Conservation (phyloP, 441 rosid species). For the Manihot esculenta region DNA sequence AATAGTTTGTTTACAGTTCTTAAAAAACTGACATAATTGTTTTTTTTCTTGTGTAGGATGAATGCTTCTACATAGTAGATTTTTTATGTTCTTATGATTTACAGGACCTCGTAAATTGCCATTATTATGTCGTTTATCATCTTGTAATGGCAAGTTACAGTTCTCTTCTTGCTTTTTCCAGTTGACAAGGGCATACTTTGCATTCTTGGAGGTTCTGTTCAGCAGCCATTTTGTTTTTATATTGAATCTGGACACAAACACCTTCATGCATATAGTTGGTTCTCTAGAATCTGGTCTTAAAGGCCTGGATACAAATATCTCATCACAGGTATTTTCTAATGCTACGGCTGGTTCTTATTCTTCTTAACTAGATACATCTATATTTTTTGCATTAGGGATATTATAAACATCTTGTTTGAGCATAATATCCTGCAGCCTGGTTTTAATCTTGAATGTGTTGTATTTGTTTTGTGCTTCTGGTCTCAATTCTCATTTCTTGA, state of each 20-base stretch:
- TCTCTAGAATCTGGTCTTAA: slow-evolving; percentile 99
- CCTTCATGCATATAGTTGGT: slow-evolving; percentile 91
- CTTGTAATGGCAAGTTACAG: background rate
- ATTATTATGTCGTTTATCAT: background rate
- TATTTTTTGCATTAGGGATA: background rate
- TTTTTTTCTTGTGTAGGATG: background rate
- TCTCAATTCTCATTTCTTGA: slow-evolving; percentile 7
- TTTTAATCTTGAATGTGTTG: background rate
- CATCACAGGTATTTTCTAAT: slow-evolving; percentile 72
- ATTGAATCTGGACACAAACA: slow-evolving; percentile 76
- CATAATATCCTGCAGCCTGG: no score
- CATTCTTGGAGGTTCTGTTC: slow-evolving; percentile 90
- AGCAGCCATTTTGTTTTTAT: slow-evolving; percentile 69
- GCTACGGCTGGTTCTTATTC: background rate
- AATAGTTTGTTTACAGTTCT: background rate
- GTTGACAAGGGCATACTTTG: slow-evolving; percentile 94
- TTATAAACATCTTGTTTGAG: slow-evolving; percentile 9
- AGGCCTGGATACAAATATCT: slow-evolving; percentile 83
- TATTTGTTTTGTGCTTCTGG: slow-evolving; percentile 1
- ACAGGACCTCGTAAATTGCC: background rate
- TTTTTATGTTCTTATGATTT: background rate
- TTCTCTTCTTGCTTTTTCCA: slow-evolving; percentile 36
- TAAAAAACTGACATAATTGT: background rate
- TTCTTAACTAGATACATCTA: background rate
- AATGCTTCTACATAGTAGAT: background rate